Percentiles rank a stretch among this genome's conserved stretches.
Conservation (phyloP, 768 basidiomycete species). For the Antrodiella citrinella region DNA sequence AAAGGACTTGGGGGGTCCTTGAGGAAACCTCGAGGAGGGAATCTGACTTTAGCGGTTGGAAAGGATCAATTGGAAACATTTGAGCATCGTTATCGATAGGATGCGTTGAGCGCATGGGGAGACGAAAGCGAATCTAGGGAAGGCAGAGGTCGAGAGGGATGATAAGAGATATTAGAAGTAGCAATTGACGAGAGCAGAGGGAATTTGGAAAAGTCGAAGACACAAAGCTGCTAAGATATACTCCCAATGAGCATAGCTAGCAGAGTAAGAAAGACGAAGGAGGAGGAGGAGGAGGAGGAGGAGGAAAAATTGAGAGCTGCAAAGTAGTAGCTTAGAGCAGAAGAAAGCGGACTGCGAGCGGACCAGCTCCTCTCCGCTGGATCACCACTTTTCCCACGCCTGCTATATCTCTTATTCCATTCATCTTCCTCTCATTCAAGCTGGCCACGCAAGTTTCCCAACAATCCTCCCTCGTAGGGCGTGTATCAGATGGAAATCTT, state of each 20-base stretch:
- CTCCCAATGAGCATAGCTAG: too few relatives aligned
- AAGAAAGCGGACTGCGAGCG: too few relatives aligned
- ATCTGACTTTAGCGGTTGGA: slow-evolving; percentile 24
- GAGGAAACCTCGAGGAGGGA: slow-evolving; percentile 19
- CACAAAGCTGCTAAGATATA: background rate
- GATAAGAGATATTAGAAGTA: slow-evolving; percentile 7
- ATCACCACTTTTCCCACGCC: background rate
- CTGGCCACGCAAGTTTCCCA: too few relatives aligned
- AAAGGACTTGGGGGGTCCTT: slow-evolving; percentile 9
- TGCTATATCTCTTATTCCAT: background rate
- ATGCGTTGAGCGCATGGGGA: slow-evolving; percentile 30
- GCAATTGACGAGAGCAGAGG: background rate
- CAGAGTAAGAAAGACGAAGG: slow-evolving; percentile 2
- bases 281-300: slow-evolving; percentile 5
- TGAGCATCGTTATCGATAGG: slow-evolving; percentile 47
- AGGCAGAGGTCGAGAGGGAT: slow-evolving; percentile 10
- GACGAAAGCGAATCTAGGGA: slow-evolving; percentile 15
- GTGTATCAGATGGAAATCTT: background rate
- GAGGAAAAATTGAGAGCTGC: background rate
- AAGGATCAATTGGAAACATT: slow-evolving; percentile 44
- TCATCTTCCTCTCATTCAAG: too few relatives aligned
- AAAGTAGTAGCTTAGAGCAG: too few relatives aligned
- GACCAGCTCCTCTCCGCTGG: background rate
- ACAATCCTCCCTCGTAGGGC: background rate
- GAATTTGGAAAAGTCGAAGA: background rate